phyloP scores from a whole-genome alignment of 768 basidiomycete species.

The Lactarius vividus region DNA sequence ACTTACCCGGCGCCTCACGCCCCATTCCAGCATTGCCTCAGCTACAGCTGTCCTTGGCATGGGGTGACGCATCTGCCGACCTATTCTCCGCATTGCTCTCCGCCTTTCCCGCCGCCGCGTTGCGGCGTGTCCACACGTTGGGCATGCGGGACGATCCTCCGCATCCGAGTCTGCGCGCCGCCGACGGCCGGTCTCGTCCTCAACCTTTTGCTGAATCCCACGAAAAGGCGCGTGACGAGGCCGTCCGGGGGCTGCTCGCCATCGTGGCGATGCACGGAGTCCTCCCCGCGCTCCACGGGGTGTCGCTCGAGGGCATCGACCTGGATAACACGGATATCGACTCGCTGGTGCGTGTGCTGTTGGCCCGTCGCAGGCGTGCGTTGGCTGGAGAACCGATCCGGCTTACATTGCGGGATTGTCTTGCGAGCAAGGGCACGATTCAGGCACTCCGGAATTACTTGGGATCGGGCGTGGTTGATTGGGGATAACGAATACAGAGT shows the following conservation, averaged over 20 bases:
- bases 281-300: constrained; percentile 5
- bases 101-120: not conserved
- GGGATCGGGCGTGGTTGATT: constrained; percentile 9
- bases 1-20: not conserved
- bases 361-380: constrained; percentile 8
- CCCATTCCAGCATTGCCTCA: not conserved
- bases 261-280: constrained; percentile 1
- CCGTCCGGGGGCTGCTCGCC: constrained; percentile 17
- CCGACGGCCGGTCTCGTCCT: constrained; percentile 18
- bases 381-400: constrained; percentile 3
- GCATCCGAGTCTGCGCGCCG: not conserved
- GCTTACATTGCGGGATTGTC: constrained; percentile 8
- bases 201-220: not conserved
- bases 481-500: not conserved
- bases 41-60: constrained; percentile 2
- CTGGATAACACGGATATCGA: constrained; percentile 1
- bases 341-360: constrained; percentile 1
- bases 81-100: constrained; percentile 15
- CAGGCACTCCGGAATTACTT: constrained; percentile 4
- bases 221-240: constrained; percentile 19
- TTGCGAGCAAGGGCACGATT: not conserved
- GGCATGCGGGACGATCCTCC: not conserved
- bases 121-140: constrained; percentile 1
- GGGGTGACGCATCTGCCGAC: not conserved
- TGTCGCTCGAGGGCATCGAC: constrained; percentile 3